phyloP scores from a whole-genome alignment of 192 early-diverging fungal genomes.

The Allomyces arbusculus region DNA sequence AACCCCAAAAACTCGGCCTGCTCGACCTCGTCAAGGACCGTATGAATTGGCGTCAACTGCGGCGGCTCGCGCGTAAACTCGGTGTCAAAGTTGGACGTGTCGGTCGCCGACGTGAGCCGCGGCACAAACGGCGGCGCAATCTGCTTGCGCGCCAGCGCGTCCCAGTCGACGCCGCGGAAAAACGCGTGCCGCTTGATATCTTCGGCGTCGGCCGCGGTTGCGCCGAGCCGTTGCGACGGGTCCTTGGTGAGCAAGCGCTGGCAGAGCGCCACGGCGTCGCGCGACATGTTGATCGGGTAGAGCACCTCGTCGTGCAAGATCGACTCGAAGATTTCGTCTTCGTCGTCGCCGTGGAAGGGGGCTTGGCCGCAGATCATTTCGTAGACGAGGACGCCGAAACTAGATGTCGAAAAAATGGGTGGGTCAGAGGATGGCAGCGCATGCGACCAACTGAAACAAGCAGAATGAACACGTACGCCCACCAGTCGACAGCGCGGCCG shows the following conservation, averaged over 20 bases:
- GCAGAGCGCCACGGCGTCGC: constrained; percentile 77
- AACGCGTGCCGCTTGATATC: constrained; percentile 89
- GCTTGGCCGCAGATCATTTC: constrained; percentile 82
- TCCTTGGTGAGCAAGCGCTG: constrained; percentile 80
- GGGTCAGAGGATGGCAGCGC: no score
- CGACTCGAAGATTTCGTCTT: constrained; percentile 95
- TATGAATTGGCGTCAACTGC: constrained; percentile 76
- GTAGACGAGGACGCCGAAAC: constrained; percentile 55
- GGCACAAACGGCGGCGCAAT: constrained; percentile 83
- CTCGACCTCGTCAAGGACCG: constrained; percentile 51
- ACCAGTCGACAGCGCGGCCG: constrained; percentile 95
- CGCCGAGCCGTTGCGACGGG: constrained; percentile 64
- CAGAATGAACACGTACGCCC: constrained; percentile 39
- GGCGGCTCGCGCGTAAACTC: constrained; percentile 94
- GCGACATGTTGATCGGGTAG: constrained; percentile 82
- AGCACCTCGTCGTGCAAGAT: constrained; percentile 90
- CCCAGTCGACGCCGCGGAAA: constrained; percentile 89
- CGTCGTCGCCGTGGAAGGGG: constrained; percentile 87
- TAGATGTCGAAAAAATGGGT: no score
- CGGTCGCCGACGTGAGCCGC: constrained; percentile 49
- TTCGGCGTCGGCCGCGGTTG: constrained; percentile 60
- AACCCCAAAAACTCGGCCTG: constrained; percentile 91
- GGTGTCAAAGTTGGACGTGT: constrained; percentile 94
- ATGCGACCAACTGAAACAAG: no score
- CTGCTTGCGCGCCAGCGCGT: constrained; percentile 73